phyloP scores from a whole-genome alignment of 1,139 yeast genomes.

The Pichia norvegensis region DNA sequence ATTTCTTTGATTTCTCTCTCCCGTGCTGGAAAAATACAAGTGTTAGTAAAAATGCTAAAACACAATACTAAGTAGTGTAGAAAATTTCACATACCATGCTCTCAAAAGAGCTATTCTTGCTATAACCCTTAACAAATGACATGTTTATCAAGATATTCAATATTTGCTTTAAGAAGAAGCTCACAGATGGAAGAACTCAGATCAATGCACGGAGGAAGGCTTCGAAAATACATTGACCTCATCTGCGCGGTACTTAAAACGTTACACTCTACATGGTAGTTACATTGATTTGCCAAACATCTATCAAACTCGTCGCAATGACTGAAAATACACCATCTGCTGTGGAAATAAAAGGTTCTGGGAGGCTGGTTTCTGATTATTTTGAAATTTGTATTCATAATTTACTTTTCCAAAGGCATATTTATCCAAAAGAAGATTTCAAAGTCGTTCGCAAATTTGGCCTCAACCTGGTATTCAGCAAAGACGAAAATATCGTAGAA shows the following conservation, averaged over 20 bases:
- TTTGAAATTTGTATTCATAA: constrained; percentile 75
- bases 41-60: not conserved
- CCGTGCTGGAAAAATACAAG: constrained; percentile 44
- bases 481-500: constrained; percentile 67
- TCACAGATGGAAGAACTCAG: no score
- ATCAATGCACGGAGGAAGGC: no score
- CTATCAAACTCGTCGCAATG: not conserved
- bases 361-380: constrained; percentile 73
- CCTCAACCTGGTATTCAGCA: constrained; percentile 61
- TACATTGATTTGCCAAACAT: no score
- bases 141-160: constrained; percentile 1
- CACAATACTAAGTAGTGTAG: not conserved
- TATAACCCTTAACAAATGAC: constrained; percentile 16
- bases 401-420: constrained; percentile 81
- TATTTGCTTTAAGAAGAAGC: not conserved
- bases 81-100: constrained; percentile 9
- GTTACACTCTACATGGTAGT: not conserved
- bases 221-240: no score
- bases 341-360: constrained; percentile 67
- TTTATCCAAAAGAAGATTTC: constrained; percentile 86
- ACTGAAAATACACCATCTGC: not conserved
- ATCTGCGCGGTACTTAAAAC: no score
- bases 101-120: constrained; percentile 11
- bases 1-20: constrained; percentile 46
- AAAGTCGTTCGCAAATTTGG: constrained; percentile 75